phyloP scores from a whole-genome alignment of 2,329 filamentous ascomycete genomes.

The Penicillium brevicompactum region DNA sequence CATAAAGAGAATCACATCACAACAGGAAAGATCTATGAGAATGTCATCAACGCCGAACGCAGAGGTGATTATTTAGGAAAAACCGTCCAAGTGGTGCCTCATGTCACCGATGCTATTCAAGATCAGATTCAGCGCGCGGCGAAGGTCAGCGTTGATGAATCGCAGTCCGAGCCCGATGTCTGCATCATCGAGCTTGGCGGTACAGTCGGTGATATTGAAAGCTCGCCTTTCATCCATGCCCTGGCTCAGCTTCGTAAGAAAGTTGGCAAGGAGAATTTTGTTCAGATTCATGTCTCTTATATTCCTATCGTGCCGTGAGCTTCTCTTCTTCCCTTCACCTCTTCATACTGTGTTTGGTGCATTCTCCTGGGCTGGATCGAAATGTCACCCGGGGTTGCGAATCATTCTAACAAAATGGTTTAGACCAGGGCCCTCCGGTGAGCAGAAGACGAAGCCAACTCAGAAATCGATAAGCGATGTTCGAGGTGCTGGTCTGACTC shows the following conservation, averaged over 20 bases:
- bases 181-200: conserved; percentile 72
- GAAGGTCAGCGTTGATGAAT: conserved; percentile 82
- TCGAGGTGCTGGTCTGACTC: conserved; percentile 75
- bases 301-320: conserved; percentile 66
- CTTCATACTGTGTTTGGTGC: neutral
- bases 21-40: conserved; percentile 92
- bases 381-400: neutral
- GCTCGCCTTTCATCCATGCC: conserved; percentile 84
- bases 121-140: conserved; percentile 90
- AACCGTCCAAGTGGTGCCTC: conserved; percentile 88
- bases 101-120: conserved; percentile 88
- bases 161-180: conserved; percentile 79
- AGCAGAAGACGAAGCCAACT: conserved; percentile 97
- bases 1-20: conserved; percentile 93
- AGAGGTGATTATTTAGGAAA: conserved; percentile 80
- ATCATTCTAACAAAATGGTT: neutral
- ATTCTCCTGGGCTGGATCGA: neutral
- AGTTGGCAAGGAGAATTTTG: conserved; percentile 76
- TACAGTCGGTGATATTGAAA: conserved; percentile 75
- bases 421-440: conserved; percentile 42
- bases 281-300: conserved; percentile 78
- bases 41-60: conserved; percentile 77
- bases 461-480: conserved; percentile 85
- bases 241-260: conserved; percentile 75
- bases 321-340: neutral